These are phyloP conservation scores for Rhizopus microsporus DNA, from an alignment of 371 early-diverging fungal species.

Conservation along the genomic window DNA sequence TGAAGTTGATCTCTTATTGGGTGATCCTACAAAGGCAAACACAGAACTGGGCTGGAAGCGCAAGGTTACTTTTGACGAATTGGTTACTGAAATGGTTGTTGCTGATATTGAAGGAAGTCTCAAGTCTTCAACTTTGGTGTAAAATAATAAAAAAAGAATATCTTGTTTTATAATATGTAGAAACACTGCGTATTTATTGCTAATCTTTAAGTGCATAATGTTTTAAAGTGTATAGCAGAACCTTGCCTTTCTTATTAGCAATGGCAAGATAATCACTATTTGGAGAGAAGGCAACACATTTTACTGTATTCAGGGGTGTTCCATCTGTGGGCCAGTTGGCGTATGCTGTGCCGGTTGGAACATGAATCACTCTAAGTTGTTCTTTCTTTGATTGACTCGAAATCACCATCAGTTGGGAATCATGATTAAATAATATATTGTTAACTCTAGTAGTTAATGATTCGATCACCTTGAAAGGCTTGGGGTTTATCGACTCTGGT, in stretches of 20 bases:
- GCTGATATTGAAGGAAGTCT: slow-evolving; percentile 63
- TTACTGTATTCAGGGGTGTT: slow-evolving; percentile 81
- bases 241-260: slow-evolving; percentile 87
- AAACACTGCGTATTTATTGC: background rate
- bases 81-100: slow-evolving; percentile 74
- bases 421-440: slow-evolving; percentile 77
- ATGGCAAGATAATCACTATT: slow-evolving; percentile 86
- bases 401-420: slow-evolving; percentile 81
- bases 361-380: slow-evolving; percentile 77
- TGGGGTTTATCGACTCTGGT: slow-evolving; percentile 48
- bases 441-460: slow-evolving; percentile 85
- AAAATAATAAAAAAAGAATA: slow-evolving; percentile 6
- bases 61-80: slow-evolving; percentile 69
- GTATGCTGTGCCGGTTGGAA: slow-evolving; percentile 78
- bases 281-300: slow-evolving; percentile 80
- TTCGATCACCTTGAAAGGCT: slow-evolving; percentile 72
- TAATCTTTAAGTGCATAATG: slow-evolving; percentile 55
- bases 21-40: slow-evolving; percentile 80
- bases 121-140: slow-evolving; percentile 32
- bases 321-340: slow-evolving; percentile 88
- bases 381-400: slow-evolving; percentile 71
- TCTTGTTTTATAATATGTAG: too few relatives aligned
- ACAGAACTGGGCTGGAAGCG: slow-evolving; percentile 71
- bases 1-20: slow-evolving; percentile 81
- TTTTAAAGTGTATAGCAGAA: slow-evolving; percentile 78